Base-by-base conservation (phyloP, 495 filamentous ascomycete species). In the Delitschia confertaspora region DNA sequence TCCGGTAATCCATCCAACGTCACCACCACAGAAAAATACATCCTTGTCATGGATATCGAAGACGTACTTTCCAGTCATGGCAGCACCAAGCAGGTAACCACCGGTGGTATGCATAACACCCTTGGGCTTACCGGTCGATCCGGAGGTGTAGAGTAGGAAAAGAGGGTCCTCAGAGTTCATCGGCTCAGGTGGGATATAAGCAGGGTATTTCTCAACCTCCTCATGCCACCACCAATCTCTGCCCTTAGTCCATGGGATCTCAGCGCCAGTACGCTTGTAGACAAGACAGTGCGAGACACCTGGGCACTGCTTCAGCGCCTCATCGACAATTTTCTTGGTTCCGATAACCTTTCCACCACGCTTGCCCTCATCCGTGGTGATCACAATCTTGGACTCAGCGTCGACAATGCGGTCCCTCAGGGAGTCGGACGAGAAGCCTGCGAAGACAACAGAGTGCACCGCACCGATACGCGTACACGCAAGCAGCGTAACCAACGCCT, bases 1-100 rank as follows among this genome's bases (percentile, higher is more conserved):
- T n/a, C 91, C 91, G 33, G 93, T 96, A 60, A 99, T 96, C 91
- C 91, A 99, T 54, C 91, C 91, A 38, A 99, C 88, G 60, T 99
- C 91, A 62, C 93, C 93, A 63, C 86, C 91, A 56, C 91, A 96
- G 76, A 95, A 96, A 71, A 88, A 95, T 42, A 74, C 75, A 65
- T 99, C 91, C 38, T 78, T 78, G 34, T 88, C 81, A 54, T 99
- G 91, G 51, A 99, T 91, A 61, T 99, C 93, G 60, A 99, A 99
- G 40, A 95, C 88, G 58, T 99, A 96, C 66, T 95, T 99, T 55
- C 87, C 93, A 26, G 91, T 96, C 56, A 79, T 70, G 6, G 93
- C 91, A 16, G 89, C 91, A 27, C 91, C 91, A 7, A 96, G 65
- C 18, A 96, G 77, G 63, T 96, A 96, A 25, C 91, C 91, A 42